Conservation (phyloP, 2,329 filamentous ascomycete genomes). For the Gaeumannomyces tritici region DNA sequence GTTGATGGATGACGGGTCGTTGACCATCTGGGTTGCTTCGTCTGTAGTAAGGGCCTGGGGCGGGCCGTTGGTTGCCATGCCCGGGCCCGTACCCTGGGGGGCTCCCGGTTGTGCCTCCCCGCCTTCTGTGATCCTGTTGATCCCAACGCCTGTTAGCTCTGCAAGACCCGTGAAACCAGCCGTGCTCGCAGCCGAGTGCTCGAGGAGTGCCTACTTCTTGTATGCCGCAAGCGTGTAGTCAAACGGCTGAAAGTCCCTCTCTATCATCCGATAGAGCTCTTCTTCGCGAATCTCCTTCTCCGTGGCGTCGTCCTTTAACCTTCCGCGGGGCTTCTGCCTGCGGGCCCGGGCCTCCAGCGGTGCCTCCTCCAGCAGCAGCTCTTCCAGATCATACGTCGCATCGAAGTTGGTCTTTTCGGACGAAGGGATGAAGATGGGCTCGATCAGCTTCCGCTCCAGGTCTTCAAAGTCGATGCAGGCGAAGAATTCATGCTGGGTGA, state of each 20-base stretch:
- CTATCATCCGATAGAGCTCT: conserved; percentile 88
- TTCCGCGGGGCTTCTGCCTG: conserved; percentile 86
- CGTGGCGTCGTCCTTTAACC: conserved; percentile 87
- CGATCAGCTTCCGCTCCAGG: conserved; percentile 76
- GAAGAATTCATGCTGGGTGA: conserved; percentile 86
- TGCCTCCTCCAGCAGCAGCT: conserved; percentile 86
- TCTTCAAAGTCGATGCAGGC: conserved; percentile 72
- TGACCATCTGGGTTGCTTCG: conserved; percentile 27
- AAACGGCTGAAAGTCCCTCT: conserved; percentile 87
- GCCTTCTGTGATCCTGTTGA: conserved; percentile 11
- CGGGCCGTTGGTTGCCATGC: conserved; percentile 5
- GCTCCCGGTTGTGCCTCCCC: conserved; percentile 12
- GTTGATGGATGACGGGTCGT: conserved; percentile 7
- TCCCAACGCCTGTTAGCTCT: not conserved
- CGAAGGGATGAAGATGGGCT: conserved; percentile 85
- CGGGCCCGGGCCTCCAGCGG: conserved; percentile 86
- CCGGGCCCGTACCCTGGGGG: not conserved
- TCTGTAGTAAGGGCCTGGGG: conserved; percentile 44
- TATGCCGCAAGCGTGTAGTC: conserved; percentile 84
- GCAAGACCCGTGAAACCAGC: not conserved
- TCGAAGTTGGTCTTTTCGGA: conserved; percentile 99
- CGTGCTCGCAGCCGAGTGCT: not conserved
- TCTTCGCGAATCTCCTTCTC: conserved; percentile 92
- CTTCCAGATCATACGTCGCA: conserved; percentile 94
- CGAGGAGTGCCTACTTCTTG: conserved; percentile 49